These are phyloP conservation scores for Austroboletus eburneus DNA, from an alignment of 768 basidiomycete species.

Conservation along the genomic window DNA sequence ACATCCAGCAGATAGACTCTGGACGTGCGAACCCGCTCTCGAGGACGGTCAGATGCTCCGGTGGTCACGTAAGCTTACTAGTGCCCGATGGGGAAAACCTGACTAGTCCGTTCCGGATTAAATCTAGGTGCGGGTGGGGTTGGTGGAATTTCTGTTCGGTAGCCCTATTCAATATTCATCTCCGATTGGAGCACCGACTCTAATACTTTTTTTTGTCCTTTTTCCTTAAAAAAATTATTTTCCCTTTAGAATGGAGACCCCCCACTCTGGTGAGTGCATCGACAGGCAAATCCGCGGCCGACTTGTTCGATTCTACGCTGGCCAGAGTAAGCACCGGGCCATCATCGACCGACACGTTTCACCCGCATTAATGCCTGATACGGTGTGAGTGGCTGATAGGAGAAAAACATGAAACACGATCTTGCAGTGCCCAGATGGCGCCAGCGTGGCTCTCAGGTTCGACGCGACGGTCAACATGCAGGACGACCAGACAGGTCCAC, in stretches of 20 bases:
- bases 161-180: slow-evolving; percentile 1
- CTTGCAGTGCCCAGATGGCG: slow-evolving; percentile 2
- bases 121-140: not conserved
- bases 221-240: not conserved
- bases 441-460: slow-evolving; percentile 11
- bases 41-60: not conserved
- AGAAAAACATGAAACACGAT: slow-evolving; percentile 17
- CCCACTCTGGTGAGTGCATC: no score
- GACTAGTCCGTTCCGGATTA: not conserved
- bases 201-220: not conserved
- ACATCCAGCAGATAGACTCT: slow-evolving; percentile 6
- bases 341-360: slow-evolving; percentile 20
- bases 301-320: not conserved
- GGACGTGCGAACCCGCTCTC: slow-evolving; percentile 11
- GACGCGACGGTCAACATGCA: slow-evolving; percentile 1
- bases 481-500: slow-evolving; percentile 4
- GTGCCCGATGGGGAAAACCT: slow-evolving; percentile 7
- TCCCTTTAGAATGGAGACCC: no score
- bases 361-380: slow-evolving; percentile 22
- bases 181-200: slow-evolving; percentile 1
- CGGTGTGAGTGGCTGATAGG: slow-evolving; percentile 6
- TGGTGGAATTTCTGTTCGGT: not conserved
- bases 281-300: slow-evolving; percentile 20
- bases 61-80: slow-evolving; percentile 12
- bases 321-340: slow-evolving; percentile 9